These are phyloP conservation scores for Colletotrichum nymphaeae DNA, from an alignment of 2,329 filamentous ascomycete species.

Conservation along the genomic window DNA sequence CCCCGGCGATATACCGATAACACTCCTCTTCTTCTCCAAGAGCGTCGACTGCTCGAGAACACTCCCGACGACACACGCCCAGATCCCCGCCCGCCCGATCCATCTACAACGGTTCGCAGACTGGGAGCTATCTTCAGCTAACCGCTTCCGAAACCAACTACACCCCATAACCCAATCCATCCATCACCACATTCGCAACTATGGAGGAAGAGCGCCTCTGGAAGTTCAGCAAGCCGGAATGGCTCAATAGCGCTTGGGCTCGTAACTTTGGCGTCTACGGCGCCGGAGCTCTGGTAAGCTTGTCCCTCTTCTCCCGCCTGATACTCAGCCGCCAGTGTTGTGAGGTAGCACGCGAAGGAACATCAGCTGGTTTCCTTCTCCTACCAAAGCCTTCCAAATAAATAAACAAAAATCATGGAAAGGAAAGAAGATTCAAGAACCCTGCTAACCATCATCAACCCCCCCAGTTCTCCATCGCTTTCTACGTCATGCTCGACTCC, in stretches of 20 bases:
- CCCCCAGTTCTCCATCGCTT: constrained; percentile 73
- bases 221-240: constrained; percentile 75
- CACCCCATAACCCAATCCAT: background rate
- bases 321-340: background rate
- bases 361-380: background rate
- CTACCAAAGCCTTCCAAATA: background rate
- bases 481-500: constrained; percentile 76
- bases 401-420: background rate
- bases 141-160: background rate
- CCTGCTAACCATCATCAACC: background rate
- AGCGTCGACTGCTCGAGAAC: background rate
- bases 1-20: background rate
- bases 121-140: background rate
- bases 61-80: background rate
- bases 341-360: background rate
- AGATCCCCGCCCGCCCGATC: constrained; percentile 1
- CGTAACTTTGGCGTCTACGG: constrained; percentile 73
- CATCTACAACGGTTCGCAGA: constrained; percentile 23
- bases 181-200: constrained; percentile 32
- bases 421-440: background rate
- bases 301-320: background rate
- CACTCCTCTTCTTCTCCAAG: background rate
- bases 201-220: constrained; percentile 76
- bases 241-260: constrained; percentile 73
- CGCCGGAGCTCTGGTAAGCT: constrained; percentile 71